These are phyloP conservation scores for Botryotinia globosa DNA, from an alignment of 2,329 filamentous ascomycete genomes.

Conservation along the genomic window DNA sequence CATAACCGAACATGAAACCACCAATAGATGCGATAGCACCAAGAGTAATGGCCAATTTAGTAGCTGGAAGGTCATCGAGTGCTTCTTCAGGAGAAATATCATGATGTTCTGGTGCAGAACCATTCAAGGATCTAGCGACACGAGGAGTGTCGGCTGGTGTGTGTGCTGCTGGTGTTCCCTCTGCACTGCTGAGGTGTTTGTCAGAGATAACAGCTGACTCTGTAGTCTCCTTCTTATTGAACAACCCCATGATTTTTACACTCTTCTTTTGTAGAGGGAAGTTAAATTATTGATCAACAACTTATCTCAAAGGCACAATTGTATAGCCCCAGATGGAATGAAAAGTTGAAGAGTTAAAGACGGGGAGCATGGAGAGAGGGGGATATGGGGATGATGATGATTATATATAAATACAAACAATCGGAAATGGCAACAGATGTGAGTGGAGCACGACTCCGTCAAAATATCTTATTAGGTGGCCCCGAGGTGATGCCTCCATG, in stretches of 20 bases:
- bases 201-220: conserved; percentile 16
- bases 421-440: background rate
- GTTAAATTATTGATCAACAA: background rate
- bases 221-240: conserved; percentile 19
- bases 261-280: background rate
- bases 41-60: conserved; percentile 47
- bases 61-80: conserved; percentile 30
- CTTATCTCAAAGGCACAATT: conserved; percentile 4
- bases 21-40: conserved; percentile 53
- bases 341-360: background rate
- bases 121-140: conserved; percentile 16
- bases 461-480: background rate
- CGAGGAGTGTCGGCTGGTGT: conserved; percentile 22
- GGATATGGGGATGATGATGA: background rate
- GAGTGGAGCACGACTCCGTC: conserved; percentile 4
- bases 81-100: conserved; percentile 7
- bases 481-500: conserved; percentile 10
- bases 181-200: conserved; percentile 20
- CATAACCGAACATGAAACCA: conserved; percentile 54
- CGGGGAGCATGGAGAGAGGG: conserved; percentile 10
- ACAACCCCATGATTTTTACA: conserved; percentile 21
- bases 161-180: conserved; percentile 22
- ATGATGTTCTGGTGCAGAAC: conserved; percentile 7
- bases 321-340: conserved; percentile 1
- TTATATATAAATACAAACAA: conserved; percentile 2